Evolutionary conservation across 2,329 filamentous ascomycete species (phyloP).

Genomic region (Colletotrichum cordylinicola): DNA sequence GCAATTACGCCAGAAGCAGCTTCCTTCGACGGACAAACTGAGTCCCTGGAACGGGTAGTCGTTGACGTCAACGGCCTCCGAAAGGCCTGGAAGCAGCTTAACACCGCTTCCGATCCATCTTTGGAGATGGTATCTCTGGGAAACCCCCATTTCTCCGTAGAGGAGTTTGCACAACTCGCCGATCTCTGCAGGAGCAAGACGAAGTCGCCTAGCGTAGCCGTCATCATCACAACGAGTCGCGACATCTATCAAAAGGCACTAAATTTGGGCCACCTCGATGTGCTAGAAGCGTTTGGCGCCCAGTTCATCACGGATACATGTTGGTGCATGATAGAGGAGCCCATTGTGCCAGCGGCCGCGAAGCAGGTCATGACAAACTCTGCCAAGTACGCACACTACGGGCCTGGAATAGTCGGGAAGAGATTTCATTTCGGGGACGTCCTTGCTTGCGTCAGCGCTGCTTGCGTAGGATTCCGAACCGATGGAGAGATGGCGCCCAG

Average conservation of each 20-base stretch:
- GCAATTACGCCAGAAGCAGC: slow-evolving; percentile 43
- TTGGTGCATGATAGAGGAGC: slow-evolving; percentile 52
- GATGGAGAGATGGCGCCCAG: neutral
- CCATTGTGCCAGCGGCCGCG: slow-evolving; percentile 33
- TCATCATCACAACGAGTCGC: slow-evolving; percentile 22
- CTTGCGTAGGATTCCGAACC: neutral
- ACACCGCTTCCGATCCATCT: neutral
- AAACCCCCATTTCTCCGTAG: slow-evolving; percentile 48
- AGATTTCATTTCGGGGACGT: slow-evolving; percentile 30
- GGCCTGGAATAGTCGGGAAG: slow-evolving; percentile 28
- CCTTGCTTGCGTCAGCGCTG: slow-evolving; percentile 27
- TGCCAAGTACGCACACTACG: slow-evolving; percentile 52
- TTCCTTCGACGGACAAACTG: neutral
- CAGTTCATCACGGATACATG: slow-evolving; percentile 38
- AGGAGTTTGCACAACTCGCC: slow-evolving; percentile 38
- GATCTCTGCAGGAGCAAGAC: slow-evolving; percentile 30
- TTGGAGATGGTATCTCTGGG: slow-evolving; percentile 47
- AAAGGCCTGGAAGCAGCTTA: neutral
- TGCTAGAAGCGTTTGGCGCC: slow-evolving; percentile 41
- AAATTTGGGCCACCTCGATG: slow-evolving; percentile 32
- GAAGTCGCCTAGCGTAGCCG: slow-evolving; percentile 23
- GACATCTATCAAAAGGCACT: neutral
- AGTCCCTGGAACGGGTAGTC: neutral
- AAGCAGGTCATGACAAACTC: slow-evolving; percentile 49
- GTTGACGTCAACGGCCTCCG: neutral